Evolutionary conservation across 2,329 filamentous ascomycete genomes (phyloP), one percentile per base, ranked within the genome.

Genomic region (Chrysosporium queenslandicum): DNA sequence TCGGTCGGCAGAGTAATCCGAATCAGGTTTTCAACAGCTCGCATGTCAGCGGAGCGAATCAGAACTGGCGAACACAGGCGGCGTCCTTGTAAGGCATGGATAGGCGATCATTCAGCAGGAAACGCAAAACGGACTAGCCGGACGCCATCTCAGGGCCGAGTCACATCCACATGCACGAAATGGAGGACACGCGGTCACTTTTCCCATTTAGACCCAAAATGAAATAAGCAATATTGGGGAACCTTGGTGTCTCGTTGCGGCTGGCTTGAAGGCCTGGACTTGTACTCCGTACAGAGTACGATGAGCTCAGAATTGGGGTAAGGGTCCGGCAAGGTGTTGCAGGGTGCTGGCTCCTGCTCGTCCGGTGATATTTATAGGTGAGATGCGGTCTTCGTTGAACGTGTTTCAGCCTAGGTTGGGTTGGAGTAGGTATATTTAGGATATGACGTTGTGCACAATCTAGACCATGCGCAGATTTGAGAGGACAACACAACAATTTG

Each of bases 1-100:
- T 21, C 43, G 29, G 27, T 48, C 46, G 46, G 46, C 21, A 48
- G n/a, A 29, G 4, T 20, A 18, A 27, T 27, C 46, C 46, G 46
- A 5, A 18, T 48, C 36, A 48, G 29, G 21, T 21, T 48, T 48
- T 34, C 16, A 16, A 23, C 18, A 46, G 16, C 4, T 18, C 40
- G n/a, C 3, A 27, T 18, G 21, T 29, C n/a, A 23, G 32, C 5
- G 23, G 16, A 48, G n/a, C 46, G 46, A 48, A 40, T 46, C 29
- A 46, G 32, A 6, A 14, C 14, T 46, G 3, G 9, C 8, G 6
- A 16, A 18, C 5, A 37, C n/a, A 16, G 23, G 18, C 30, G 29
- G 6, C 40, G 12, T 27, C 40, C 16, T 2, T 43, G 40, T 16
- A 43, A 14, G 40, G 40, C 40, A 43, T 27, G 40, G 40, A 29